Base-by-base conservation (phyloP, 345 rosid species). In the sweet orange (Citrus sinensis) region DNA sequence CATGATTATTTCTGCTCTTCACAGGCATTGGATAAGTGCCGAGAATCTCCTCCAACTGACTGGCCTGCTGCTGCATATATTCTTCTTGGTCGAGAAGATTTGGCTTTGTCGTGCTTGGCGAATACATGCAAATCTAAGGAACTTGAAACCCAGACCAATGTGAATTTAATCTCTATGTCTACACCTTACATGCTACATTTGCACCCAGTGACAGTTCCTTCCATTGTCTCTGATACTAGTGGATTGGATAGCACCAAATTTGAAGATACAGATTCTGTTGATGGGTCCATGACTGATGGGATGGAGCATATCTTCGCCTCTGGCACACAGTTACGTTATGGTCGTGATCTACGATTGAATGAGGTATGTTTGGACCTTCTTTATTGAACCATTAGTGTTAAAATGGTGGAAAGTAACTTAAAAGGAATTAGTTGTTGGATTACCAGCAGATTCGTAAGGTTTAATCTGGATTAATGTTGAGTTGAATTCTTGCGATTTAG, bases 251-350 rank as follows among this genome's bases (percentile, higher is more conserved):
- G 87, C 86, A 64, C 91, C 74, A 93, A 86, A 87, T 81, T 90
- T 81, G 98, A 92, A 83, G 98, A 92, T 86, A 77, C 88, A 73
- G 94, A 90, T 86, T 85, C 95, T 73, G 83, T 85, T 79, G 95
- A 92, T 76, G 92, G 97, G 61, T 86, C 94, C 78, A 81, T 85
- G 82, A 87, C 88, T 54, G 99, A 95, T 92, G 99, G 99, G 39
- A 95, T 95, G 99, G 99, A 95, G 85, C 96, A 95, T 87, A 93
- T 95, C 80, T 95, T 93, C 80, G 91, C 88, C 87, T 93, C 92
- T 71, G 86, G 87, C 84, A 92, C 90, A 64, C 95, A 90, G 85
- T 82, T 93, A 87, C 92, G 91, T 30, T 95, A 89, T 87, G 99
- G 99, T 73, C 90, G 96, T 39, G 99, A 95, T 89, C 86, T 93